These are phyloP conservation scores for Aschersonia sp. DNA, from an alignment of 2,329 filamentous ascomycete genomes.

Conservation along the genomic window DNA sequence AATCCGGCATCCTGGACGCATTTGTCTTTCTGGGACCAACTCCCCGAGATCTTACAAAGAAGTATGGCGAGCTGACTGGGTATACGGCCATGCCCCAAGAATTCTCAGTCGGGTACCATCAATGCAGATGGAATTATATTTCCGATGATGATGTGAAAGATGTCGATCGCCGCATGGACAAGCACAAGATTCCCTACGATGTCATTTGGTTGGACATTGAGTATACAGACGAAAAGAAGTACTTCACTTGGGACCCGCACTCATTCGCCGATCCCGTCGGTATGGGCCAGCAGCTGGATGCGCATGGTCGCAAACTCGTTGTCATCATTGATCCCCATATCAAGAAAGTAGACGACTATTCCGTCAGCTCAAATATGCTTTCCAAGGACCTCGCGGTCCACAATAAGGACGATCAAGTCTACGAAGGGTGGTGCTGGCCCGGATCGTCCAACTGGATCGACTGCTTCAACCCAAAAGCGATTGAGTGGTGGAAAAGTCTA, in stretches of 20 bases:
- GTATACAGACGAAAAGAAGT: constrained; percentile 93
- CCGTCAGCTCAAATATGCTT: constrained; percentile 66
- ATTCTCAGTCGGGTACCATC: constrained; percentile 87
- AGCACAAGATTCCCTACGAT: constrained; percentile 89
- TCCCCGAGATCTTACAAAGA: constrained; percentile 65
- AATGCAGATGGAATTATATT: constrained; percentile 98
- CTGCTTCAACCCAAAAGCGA: constrained; percentile 82
- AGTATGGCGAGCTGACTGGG: constrained; percentile 82
- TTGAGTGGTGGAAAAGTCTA: constrained; percentile 79
- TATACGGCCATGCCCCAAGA: constrained; percentile 84
- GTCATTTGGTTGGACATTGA: constrained; percentile 99
- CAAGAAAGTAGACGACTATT: constrained; percentile 76
- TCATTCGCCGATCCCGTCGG: constrained; percentile 74
- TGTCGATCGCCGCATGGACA: constrained; percentile 92
- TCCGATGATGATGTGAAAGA: constrained; percentile 95
- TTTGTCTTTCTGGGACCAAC: constrained; percentile 91
- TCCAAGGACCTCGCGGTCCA: constrained; percentile 71
- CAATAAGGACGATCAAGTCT: constrained; percentile 80
- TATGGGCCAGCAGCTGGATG: constrained; percentile 81
- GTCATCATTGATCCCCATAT: constrained; percentile 96
- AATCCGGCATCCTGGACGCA: constrained; percentile 76
- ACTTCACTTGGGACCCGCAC: constrained; percentile 92
- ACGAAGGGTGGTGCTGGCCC: constrained; percentile 98
- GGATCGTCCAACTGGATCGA: constrained; percentile 95
- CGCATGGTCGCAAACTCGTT: constrained; percentile 78